Conservation (phyloP, 495 filamentous ascomycete genomes). For the Hypoxylon rickii region DNA sequence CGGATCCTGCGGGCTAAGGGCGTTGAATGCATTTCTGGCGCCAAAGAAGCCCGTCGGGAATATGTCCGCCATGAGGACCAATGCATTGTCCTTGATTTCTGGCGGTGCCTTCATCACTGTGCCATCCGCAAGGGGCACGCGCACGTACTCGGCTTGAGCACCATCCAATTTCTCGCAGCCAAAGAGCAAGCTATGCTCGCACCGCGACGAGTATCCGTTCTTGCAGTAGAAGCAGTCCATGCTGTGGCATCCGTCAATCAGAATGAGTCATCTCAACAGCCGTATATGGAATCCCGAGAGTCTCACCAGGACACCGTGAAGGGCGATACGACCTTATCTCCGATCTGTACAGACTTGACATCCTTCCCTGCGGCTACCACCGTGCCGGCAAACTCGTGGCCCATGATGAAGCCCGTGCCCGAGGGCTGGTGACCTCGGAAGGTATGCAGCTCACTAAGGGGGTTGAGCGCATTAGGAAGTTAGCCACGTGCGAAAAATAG, state of each 20-base stretch:
- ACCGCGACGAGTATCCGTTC: constrained; percentile 80
- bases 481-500: constrained; percentile 6
- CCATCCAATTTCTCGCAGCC: constrained; percentile 78
- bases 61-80: constrained; percentile 92
- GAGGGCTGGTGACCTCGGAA: constrained; percentile 80
- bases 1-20: constrained; percentile 64
- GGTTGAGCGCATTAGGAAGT: constrained; percentile 1
- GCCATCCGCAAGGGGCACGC: constrained; percentile 82
- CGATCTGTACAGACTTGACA: constrained; percentile 71
- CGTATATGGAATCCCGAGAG: constrained; percentile 1
- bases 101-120: constrained; percentile 78
- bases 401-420: constrained; percentile 56
- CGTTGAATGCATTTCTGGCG: constrained; percentile 78
- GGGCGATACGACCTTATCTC: constrained; percentile 79
- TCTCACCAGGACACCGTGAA: constrained; percentile 88
- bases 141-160: constrained; percentile 88
- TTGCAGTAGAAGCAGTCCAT: constrained; percentile 90
- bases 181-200: constrained; percentile 74
- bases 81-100: constrained; percentile 72
- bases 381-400: constrained; percentile 82
- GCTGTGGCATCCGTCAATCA: constrained; percentile 48
- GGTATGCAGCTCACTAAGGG: constrained; percentile 79
- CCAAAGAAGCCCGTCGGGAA: constrained; percentile 90
- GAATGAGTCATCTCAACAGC: not conserved
- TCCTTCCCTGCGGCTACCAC: constrained; percentile 68